These are phyloP conservation scores for Ogataea glucozyma DNA, from an alignment of 805 yeast species.

Conservation along the genomic window DNA sequence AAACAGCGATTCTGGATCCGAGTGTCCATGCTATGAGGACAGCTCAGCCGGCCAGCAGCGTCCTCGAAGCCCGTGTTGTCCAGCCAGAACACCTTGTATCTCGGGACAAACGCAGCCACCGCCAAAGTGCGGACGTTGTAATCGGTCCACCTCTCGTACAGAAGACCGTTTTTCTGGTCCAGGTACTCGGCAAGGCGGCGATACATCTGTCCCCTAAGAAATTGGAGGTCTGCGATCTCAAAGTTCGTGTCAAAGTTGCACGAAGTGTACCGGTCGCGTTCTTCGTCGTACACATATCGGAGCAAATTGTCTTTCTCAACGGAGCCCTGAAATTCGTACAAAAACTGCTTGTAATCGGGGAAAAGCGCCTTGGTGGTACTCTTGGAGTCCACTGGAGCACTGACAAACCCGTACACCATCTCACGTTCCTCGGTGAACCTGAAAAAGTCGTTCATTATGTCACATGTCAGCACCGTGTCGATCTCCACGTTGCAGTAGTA, in stretches of 20 bases:
- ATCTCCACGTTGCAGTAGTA: slow-evolving; percentile 64
- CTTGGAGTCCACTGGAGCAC: slow-evolving; percentile 29
- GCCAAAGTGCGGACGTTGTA: slow-evolving; percentile 47
- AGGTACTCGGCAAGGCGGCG: slow-evolving; percentile 44
- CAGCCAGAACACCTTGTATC: slow-evolving; percentile 52
- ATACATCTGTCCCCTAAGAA: slow-evolving; percentile 49
- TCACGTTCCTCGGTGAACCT: slow-evolving; percentile 39
- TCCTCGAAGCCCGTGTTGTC: slow-evolving; percentile 36
- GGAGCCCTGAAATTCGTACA: slow-evolving; percentile 40
- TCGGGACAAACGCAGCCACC: slow-evolving; percentile 40
- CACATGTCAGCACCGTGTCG: slow-evolving; percentile 53
- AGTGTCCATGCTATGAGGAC: slow-evolving; percentile 20
- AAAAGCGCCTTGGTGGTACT: slow-evolving; percentile 37
- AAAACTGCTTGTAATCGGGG: slow-evolving; percentile 44
- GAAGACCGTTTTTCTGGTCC: slow-evolving; percentile 53
- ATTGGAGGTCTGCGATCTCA: slow-evolving; percentile 54
- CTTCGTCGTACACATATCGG: slow-evolving; percentile 13
- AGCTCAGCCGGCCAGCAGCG: slow-evolving; percentile 16
- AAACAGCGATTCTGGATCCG: slow-evolving; percentile 24
- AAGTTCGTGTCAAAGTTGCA: slow-evolving; percentile 66
- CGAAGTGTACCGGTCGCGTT: slow-evolving; percentile 15
- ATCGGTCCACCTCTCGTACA: slow-evolving; percentile 63
- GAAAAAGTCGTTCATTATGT: slow-evolving; percentile 56
- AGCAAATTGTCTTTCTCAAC: slow-evolving; percentile 36
- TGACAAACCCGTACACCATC: slow-evolving; percentile 47